Conservation (phyloP, 2,329 filamentous ascomycete species). For the Botrytis squamosa region DNA sequence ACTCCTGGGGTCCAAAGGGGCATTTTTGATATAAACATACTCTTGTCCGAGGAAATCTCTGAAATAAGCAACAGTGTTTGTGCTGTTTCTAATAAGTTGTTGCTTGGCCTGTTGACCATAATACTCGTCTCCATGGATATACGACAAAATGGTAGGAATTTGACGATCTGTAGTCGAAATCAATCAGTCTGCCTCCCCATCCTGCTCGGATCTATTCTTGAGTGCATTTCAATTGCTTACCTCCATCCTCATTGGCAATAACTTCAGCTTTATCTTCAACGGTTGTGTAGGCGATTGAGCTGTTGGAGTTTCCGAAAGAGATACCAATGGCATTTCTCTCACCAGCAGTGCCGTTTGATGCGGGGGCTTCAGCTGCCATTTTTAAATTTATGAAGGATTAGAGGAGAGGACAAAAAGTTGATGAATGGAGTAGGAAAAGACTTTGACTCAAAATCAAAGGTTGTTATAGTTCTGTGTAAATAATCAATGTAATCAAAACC, state of each 20-base stretch:
- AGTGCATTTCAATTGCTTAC: conserved; percentile 49
- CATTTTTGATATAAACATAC: conserved; percentile 49
- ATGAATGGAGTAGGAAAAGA: not conserved
- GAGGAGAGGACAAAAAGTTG: not conserved
- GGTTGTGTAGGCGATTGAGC: conserved; percentile 92
- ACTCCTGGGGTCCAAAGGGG: not conserved
- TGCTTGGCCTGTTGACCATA: conserved; percentile 93
- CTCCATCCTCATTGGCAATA: conserved; percentile 98
- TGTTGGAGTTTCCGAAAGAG: conserved; percentile 97
- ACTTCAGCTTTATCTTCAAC: conserved; percentile 94
- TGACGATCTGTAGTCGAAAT: conserved; percentile 69
- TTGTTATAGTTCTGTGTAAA: conserved; percentile 18
- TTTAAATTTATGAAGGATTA: conserved; percentile 21
- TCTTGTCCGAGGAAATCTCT: conserved; percentile 93
- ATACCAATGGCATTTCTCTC: conserved; percentile 82
- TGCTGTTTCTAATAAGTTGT: conserved; percentile 87
- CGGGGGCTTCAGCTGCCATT: conserved; percentile 36
- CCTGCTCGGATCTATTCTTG: not conserved
- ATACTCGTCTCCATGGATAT: conserved; percentile 94
- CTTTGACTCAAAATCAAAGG: conserved; percentile 15
- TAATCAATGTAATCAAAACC: not conserved
- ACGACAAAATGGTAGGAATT: conserved; percentile 91
- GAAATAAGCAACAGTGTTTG: conserved; percentile 94
- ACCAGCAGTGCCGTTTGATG: conserved; percentile 33
- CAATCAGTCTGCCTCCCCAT: conserved; percentile 24